Evolutionary conservation across 352 stramenopile species (phyloP), one percentile per base, ranked within the genome.

Genomic region (Aphanomyces cochlioides): DNA sequence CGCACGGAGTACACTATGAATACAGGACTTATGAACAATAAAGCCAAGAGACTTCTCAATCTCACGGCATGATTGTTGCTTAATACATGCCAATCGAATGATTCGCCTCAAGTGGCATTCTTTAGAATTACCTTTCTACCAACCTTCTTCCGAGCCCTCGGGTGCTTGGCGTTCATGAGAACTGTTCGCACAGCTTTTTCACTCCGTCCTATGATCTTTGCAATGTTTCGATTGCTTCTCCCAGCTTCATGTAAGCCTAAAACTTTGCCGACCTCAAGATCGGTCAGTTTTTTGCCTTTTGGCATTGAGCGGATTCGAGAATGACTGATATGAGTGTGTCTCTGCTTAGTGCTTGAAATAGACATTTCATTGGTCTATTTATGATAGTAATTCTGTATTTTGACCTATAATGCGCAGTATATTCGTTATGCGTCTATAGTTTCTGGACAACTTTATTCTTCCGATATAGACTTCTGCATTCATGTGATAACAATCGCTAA

Each of bases 181-280:
- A 28, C 28, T 53, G 13, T 19, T n/a, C n/a, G 45, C 13, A 53
- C n/a, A 53, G 1, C 45, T 19, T 53, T 53, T 53, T 53, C 45
- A 2, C 45, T 2, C 1, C 45, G n/a, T 53, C 45, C 45, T 2
- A 53, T 15, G 1, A 53, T 15, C 45, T 53, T 53, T 53, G n/a
- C 45, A 53, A 53, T 53, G 13, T 19, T 19, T 53, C 45, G 45
- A 53, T 53, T 53, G n/a, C n/a, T 53, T 53, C n/a, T 53, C 13
- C 45, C 45, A 2, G 13, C 45, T 15, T 53, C n/a, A 2, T 53
- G 45, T 15, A 53, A 19, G 45, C 13, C 45, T 2, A 53, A 2
- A 53, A 19, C 45, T 19, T 15, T 19, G n/a, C 1, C 45, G n/a
- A 53, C 45, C n/a, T 53, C 13, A n/a, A 1, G 1, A n/a, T 53